phyloP scores from a whole-genome alignment of 2,329 filamentous ascomycete species.

The Cucurbitaria berberidis region DNA sequence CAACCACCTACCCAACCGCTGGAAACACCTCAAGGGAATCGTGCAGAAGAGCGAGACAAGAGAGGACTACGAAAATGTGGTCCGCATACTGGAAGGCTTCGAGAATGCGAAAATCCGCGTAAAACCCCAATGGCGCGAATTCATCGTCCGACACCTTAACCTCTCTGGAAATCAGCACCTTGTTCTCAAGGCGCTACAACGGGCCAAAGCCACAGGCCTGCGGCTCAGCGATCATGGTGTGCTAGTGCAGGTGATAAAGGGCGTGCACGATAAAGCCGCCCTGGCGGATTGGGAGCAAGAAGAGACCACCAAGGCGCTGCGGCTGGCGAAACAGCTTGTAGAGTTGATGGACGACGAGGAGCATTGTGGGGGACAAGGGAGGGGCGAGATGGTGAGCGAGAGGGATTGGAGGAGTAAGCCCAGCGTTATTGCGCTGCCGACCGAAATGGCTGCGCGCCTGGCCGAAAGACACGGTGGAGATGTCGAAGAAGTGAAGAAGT shows the following conservation, averaged over 20 bases:
- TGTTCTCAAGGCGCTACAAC: conserved; percentile 39
- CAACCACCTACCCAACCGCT: conserved; percentile 23
- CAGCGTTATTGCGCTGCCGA: conserved; percentile 49
- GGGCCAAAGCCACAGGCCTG: conserved; percentile 33
- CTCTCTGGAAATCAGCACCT: conserved; percentile 32
- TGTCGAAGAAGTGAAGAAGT: conserved; percentile 49
- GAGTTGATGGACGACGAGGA: conserved; percentile 50
- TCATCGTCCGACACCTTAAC: conserved; percentile 28
- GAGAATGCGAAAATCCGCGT: conserved; percentile 31
- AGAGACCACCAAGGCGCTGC: conserved; percentile 47
- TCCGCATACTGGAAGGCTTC: conserved; percentile 41
- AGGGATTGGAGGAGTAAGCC: conserved; percentile 37
- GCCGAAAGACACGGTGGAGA: conserved; percentile 47
- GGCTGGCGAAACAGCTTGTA: conserved; percentile 48
- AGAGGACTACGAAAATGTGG: conserved; percentile 46
- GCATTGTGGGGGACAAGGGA: conserved; percentile 39
- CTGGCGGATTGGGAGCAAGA: conserved; percentile 45
- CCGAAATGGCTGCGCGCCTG: conserved; percentile 52
- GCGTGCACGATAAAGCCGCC: conserved; percentile 44
- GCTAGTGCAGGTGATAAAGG: conserved; percentile 42
- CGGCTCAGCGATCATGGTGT: conserved; percentile 31
- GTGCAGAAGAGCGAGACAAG: conserved; percentile 26
- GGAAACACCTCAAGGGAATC: conserved; percentile 18
- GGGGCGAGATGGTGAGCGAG: conserved; percentile 30
- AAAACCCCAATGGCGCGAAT: conserved; percentile 16